Percentiles rank a stretch among this genome's conserved stretches.
These are phyloP conservation scores for Nicotiana knightiana DNA, from an alignment of 257 asterid species.

Conservation along the genomic window DNA sequence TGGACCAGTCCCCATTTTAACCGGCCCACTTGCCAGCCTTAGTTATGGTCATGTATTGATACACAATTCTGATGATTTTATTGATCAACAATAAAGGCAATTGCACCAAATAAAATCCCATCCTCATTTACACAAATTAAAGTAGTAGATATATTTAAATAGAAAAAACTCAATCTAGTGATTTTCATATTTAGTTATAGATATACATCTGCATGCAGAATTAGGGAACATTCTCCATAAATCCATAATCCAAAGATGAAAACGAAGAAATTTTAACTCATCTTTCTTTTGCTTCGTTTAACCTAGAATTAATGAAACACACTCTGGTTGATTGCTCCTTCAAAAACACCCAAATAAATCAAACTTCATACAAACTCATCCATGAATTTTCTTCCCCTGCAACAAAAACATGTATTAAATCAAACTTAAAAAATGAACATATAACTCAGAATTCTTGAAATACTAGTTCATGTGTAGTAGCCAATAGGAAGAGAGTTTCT, in stretches of 20 bases:
- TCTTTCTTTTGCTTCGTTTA: not conserved
- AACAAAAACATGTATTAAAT: not conserved
- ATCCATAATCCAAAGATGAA: not conserved
- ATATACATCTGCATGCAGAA: not conserved
- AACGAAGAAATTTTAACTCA: not conserved
- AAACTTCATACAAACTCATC: not conserved
- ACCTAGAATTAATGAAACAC: not conserved
- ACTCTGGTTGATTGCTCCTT: not conserved
- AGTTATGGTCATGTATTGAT: too few relatives aligned
- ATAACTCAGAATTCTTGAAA: not conserved
- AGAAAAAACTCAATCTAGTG: not conserved
- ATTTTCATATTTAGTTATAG: not conserved
- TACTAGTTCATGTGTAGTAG: not conserved
- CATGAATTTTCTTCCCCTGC: slow-evolving; percentile 1
- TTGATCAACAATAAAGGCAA: not conserved
- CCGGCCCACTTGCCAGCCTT: too few relatives aligned
- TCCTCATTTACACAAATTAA: not conserved
- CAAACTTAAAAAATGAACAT: not conserved
- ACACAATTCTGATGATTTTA: not conserved
- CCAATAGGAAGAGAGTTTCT: slow-evolving; percentile 1
- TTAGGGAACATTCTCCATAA: not conserved
- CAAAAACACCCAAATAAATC: not conserved
- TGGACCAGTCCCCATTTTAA: too few relatives aligned
- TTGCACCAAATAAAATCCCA: not conserved
- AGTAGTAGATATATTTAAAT: not conserved